phyloP scores from a whole-genome alignment of 2,329 filamentous ascomycete species.

The Exutisphaerella laricina region DNA sequence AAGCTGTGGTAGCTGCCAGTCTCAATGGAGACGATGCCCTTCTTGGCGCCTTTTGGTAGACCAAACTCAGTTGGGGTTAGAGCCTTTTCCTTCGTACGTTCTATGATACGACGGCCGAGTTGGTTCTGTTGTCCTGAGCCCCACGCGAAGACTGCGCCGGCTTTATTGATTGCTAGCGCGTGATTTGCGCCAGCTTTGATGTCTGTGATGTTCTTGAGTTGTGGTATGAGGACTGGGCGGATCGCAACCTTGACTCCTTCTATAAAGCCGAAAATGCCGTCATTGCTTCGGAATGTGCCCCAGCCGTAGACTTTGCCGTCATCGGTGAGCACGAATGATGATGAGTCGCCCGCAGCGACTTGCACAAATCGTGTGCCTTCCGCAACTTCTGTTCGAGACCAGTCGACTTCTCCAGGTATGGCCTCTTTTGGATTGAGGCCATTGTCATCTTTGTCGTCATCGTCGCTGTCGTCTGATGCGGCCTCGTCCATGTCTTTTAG shows the following conservation, averaged over 20 bases:
- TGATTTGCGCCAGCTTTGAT: conserved; percentile 67
- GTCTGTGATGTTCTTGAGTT: conserved; percentile 60
- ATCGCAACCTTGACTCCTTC: conserved; percentile 48
- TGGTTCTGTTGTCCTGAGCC: conserved; percentile 68
- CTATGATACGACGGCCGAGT: conserved; percentile 59
- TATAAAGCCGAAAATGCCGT: conserved; percentile 61
- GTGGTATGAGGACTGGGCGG: conserved; percentile 52
- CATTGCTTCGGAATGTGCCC: conserved; percentile 71
- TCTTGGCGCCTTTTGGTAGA: conserved; percentile 43
- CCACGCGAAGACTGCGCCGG: conserved; percentile 64
- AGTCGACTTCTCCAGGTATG: conserved; percentile 49
- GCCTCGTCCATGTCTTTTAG: conserved; percentile 50
- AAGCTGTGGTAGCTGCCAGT: conserved; percentile 80
- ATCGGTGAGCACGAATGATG: conserved; percentile 68
- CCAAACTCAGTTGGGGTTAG: conserved; percentile 54
- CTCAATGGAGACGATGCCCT: conserved; percentile 55
- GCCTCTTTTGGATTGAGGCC: conserved; percentile 68
- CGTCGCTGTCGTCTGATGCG: conserved; percentile 52
- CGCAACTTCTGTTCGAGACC: conserved; percentile 35
- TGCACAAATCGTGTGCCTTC: conserved; percentile 60
- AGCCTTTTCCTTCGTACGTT: conserved; percentile 52
- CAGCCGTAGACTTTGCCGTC: conserved; percentile 74
- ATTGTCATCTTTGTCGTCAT: conserved; percentile 51
- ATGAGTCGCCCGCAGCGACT: conserved; percentile 67
- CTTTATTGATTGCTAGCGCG: conserved; percentile 60